Base-by-base conservation (phyloP, 2,329 filamentous ascomycete genomes). In the Trichoderma atrobrunneum region DNA sequence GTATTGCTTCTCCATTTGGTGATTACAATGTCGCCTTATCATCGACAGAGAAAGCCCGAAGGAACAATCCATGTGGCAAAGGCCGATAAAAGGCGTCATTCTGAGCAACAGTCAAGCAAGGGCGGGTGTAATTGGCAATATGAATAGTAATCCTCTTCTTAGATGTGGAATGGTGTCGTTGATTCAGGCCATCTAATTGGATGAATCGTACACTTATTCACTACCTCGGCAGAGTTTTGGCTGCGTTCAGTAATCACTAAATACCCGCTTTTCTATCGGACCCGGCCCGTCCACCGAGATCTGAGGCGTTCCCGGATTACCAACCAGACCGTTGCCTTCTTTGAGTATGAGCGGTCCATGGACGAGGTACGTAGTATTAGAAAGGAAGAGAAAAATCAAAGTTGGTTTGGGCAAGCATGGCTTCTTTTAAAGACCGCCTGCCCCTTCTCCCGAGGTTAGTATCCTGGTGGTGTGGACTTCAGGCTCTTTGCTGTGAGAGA, bases 231-330 rank as follows among this genome's bases (percentile, higher is more conserved):
- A 70, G 21, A 12, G 3, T 14, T 54, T 18, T 18, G 10, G 24
- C 43, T 24, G 12, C n/a, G 67, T 36, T 70, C 57, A 70, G 56
- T 70, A 70, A 70, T 70, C 67, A 8, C 0, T 16, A 62, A 62
- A 62, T 36, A 10, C n/a, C 57, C 67, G 3, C 57, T 62, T 51
- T 18, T 62, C 39, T 70, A 32, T 54, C 67, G 67, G 67, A 70
- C 39, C 67, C 57, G 57, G 67, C 39, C 32, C 63, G 57, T 48
- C 16, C 21, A 34, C 67, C 39, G 56, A 30, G 67, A 54, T 70
- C 54, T 51, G 43, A 48, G 26, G 56, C 56, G 28, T 30, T 69
- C 28, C 67, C 57, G 21, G 48, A 56, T 67, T 67, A 67, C 48
- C 30, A 67, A 67, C 32, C 30, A 56, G 64, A 7, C 24, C 5